A percentile compares a stretch with the other conserved stretches of the same genome.
Conservation (phyloP, 768 basidiomycete genomes). For the Mycena sanguinolenta region DNA sequence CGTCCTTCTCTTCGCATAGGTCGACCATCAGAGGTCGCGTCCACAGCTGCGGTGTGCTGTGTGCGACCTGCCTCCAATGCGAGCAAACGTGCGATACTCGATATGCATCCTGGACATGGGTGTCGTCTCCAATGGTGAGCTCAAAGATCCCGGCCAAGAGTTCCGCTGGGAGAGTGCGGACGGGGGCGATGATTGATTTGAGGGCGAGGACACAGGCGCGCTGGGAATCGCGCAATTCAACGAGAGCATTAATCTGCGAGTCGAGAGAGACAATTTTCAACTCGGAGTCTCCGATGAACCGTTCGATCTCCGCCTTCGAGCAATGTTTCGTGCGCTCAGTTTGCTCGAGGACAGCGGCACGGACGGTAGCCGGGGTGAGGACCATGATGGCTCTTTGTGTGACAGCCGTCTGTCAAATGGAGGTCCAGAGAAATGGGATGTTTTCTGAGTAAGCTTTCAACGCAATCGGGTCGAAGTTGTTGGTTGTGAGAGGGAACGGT, state of each 20-base stretch:
- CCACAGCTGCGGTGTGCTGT: conserved; percentile 5
- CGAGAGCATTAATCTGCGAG: neutral
- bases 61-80: neutral
- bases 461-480: too few relatives aligned
- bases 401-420: too few relatives aligned
- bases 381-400: too few relatives aligned
- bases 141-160: neutral
- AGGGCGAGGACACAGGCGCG: neutral
- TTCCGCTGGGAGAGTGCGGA: neutral
- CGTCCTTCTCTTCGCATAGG: neutral
- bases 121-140: neutral
- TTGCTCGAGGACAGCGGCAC: too few relatives aligned
- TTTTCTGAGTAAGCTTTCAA: too few relatives aligned
- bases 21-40: neutral
- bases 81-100: conserved; percentile 2
- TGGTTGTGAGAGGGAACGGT: too few relatives aligned
- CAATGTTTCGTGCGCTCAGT: too few relatives aligned
- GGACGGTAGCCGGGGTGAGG: too few relatives aligned
- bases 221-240: too few relatives aligned
- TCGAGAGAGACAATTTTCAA: neutral
- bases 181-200: neutral
- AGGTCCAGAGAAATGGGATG: too few relatives aligned
- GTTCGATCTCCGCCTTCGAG: too few relatives aligned
- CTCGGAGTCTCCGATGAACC: neutral
- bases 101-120: neutral